Conservation (phyloP, 768 basidiomycete species). For the Calocera cornea region DNA sequence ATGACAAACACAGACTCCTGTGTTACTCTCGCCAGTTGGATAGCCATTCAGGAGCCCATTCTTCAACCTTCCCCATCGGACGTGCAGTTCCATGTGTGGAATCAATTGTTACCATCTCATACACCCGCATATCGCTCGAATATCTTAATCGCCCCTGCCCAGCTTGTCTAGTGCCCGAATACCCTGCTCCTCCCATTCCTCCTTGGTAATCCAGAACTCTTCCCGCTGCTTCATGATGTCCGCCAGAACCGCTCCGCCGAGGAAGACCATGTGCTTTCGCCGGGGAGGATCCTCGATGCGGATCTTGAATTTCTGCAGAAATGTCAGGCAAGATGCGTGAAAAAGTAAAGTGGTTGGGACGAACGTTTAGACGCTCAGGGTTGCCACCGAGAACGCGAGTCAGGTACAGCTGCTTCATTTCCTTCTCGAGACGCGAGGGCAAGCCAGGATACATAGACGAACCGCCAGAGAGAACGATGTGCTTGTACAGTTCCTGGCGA, state of each 20-base stretch:
- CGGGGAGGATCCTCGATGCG: slow-evolving; percentile 95
- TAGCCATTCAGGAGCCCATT: too few relatives aligned
- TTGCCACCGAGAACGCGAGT: slow-evolving; percentile 77
- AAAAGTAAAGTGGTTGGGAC: slow-evolving; percentile 23
- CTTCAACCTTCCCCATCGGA: too few relatives aligned
- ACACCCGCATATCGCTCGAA: neutral
- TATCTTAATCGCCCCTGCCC: slow-evolving; percentile 35
- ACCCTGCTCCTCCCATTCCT: slow-evolving; percentile 94
- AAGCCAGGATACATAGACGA: slow-evolving; percentile 99
- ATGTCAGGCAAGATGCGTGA: neutral
- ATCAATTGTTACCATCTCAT: neutral
- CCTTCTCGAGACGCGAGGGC: slow-evolving; percentile 92
- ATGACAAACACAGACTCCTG: too few relatives aligned
- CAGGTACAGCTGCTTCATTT: slow-evolving; percentile 98
- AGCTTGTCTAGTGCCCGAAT: slow-evolving; percentile 70
- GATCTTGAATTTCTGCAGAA: slow-evolving; percentile 91
- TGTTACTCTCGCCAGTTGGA: too few relatives aligned
- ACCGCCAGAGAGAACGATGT: slow-evolving; percentile 93
- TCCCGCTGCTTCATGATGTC: slow-evolving; percentile 95
- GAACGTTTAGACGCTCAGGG: slow-evolving; percentile 68
- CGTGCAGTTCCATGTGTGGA: neutral
- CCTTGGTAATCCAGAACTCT: slow-evolving; percentile 90
- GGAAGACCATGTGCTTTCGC: slow-evolving; percentile 98
- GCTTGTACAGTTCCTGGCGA: slow-evolving; percentile 87
- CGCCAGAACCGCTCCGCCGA: slow-evolving; percentile 94